A percentile compares a stretch with the other conserved stretches of the same genome.
These are phyloP conservation scores for Hordeum pubiflorum DNA, from an alignment of 202 grass and related monocot genomes.

Conservation along the genomic window DNA sequence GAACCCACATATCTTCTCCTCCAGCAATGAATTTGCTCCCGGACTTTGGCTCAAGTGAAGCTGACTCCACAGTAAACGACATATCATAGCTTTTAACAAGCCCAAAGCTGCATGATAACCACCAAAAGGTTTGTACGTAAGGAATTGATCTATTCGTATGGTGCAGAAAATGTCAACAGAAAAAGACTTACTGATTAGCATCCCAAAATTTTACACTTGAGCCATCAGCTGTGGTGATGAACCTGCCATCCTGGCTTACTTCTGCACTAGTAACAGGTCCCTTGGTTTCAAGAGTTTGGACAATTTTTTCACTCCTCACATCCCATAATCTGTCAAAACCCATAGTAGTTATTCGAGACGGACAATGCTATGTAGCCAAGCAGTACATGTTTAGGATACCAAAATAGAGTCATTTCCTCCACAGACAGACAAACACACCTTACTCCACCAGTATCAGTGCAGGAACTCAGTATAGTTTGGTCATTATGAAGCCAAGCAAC, in stretches of 20 bases:
- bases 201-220: slow-evolving; percentile 96
- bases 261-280: slow-evolving; percentile 79
- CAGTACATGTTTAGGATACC: neutral
- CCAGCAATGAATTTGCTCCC: slow-evolving; percentile 81
- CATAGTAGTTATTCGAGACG: slow-evolving; percentile 24
- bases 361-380: neutral
- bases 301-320: slow-evolving; percentile 81
- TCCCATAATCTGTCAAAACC: slow-evolving; percentile 62
- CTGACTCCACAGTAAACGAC: slow-evolving; percentile 80
- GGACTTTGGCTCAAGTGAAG: slow-evolving; percentile 76
- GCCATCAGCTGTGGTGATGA: slow-evolving; percentile 87
- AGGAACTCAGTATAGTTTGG: slow-evolving; percentile 85
- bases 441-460: slow-evolving; percentile 87
- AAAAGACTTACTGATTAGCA: slow-evolving; percentile 64
- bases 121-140: neutral
- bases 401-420: neutral
- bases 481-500: slow-evolving; percentile 91
- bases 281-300: slow-evolving; percentile 95
- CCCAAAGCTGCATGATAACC: slow-evolving; percentile 62
- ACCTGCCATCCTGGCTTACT: slow-evolving; percentile 87
- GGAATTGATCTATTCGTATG: neutral
- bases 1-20: slow-evolving; percentile 97
- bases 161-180: neutral
- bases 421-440: slow-evolving; percentile 35
- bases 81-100: slow-evolving; percentile 95